These are phyloP conservation scores for Hemisphaericaspora xylofermentans DNA, from an alignment of 1,139 yeast species.

Conservation along the genomic window DNA sequence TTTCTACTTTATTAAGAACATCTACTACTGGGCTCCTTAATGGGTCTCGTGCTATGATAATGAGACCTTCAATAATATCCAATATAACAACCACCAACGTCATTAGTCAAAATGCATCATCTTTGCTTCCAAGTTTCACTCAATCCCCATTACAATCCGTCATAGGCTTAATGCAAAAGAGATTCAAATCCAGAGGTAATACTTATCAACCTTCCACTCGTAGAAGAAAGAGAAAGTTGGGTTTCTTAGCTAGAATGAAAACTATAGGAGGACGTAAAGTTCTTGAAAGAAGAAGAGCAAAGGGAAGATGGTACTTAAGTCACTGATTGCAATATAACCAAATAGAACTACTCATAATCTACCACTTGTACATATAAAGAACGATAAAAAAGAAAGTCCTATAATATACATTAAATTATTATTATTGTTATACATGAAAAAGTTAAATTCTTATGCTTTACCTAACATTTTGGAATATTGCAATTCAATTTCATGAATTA, in stretches of 20 bases:
- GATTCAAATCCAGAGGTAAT: conserved; percentile 90
- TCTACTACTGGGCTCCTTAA: conserved; percentile 7
- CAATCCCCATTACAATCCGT: conserved; percentile 25
- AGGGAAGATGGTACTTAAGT: conserved; percentile 92
- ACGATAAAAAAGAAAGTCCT: no score
- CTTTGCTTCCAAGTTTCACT: conserved; percentile 6
- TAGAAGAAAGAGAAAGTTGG: conserved; percentile 86
- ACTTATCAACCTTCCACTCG: conserved; percentile 92
- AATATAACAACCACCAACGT: conserved; percentile 4
- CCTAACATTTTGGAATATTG: conserved; percentile 51
- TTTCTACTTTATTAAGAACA: conserved; percentile 12
- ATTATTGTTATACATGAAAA: background rate
- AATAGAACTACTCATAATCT: background rate
- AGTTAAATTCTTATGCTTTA: conserved; percentile 35
- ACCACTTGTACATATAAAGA: conserved; percentile 1
- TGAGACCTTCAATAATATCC: conserved; percentile 5
- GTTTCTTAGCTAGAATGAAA: conserved; percentile 85
- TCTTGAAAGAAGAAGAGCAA: conserved; percentile 72
- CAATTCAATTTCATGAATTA: conserved; percentile 61
- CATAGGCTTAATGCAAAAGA: conserved; percentile 47
- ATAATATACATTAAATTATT: background rate
- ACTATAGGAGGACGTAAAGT: conserved; percentile 79
- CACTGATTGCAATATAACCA: conserved; percentile 41
- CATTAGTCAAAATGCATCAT: conserved; percentile 5
- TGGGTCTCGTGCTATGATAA: conserved; percentile 2